Base-by-base conservation (phyloP, 805 yeast genomes). In the Blastobotrys parvus region DNA sequence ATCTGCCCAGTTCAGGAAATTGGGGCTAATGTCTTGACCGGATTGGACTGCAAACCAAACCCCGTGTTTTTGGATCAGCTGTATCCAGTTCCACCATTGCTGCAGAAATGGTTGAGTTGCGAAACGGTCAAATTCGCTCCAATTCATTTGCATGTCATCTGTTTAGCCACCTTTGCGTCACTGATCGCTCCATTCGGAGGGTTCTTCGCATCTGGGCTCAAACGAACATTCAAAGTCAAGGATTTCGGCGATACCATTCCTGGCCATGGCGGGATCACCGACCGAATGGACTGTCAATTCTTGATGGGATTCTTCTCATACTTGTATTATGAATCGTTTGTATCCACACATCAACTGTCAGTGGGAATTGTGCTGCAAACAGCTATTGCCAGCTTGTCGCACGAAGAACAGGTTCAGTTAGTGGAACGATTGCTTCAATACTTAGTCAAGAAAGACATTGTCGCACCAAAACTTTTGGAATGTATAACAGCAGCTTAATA, bases 201-300 rank as follows among this genome's bases (percentile, higher is more conserved):
- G 1, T 92, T 92, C 63, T 92, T 92, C 57, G 97, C 97, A 4
- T 82, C 94, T 42, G 98, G 97, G n/a, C 72, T 92, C 55, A 92
- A 92, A 69, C 79, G 98, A 65, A 87, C 97, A 11, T 89, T 92
- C 67, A 85, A 90, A 58, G 88, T 89, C 43, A 92, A 92, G 66
- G 98, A 92, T 65, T 92, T 92, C 58, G 98, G 97, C 53, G 94
- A 90, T 59, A 90, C 97, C 7, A 92, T 92, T 53, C 98, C 98
- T 13, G 98, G 98, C 25, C 98, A 92, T 60, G 98, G 98, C 50
- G 98, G 98, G 53, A 81, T 92, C 52, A 89, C 97, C 20, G 98
- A 92, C 62, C 77, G 98, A 67, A 81, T 92, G 70, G 98, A 92
- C 66, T 92, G 98, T 66, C 97, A 92, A 67, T 92, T 90, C 60